These are phyloP conservation scores for Scenedesmus sp. DNA, from an alignment of 163 green algal genomes.

Conservation along the genomic window DNA sequence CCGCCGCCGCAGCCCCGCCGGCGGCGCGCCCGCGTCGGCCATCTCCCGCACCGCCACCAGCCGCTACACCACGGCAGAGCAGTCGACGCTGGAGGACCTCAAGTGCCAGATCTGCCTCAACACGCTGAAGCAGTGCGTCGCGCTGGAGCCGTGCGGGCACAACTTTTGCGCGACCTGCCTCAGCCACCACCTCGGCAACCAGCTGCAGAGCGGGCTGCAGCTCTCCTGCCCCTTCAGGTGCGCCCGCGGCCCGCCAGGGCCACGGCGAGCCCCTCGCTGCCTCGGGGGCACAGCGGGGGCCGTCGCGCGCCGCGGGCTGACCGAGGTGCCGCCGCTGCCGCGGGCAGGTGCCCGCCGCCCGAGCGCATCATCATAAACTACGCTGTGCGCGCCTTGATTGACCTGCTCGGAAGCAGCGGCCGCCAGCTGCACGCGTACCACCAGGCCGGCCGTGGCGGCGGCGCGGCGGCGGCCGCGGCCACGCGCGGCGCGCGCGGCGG, in stretches of 20 bases:
- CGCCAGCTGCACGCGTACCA: too few species aligned
- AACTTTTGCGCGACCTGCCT: slow-evolving; percentile 75
- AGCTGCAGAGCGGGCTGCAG: slow-evolving; percentile 60
- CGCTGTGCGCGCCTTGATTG: slow-evolving; percentile 60
- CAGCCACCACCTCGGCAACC: slow-evolving; percentile 64
- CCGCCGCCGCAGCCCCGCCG: slow-evolving; percentile 9
- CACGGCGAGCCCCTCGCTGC: too few species aligned
- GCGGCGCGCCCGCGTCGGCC: background rate
- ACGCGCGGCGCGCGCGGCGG: background rate
- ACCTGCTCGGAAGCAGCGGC: slow-evolving; percentile 31
- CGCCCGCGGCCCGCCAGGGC: background rate
- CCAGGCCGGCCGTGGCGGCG: background rate
- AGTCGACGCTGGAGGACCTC: slow-evolving; percentile 69
- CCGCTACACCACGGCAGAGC: slow-evolving; percentile 66
- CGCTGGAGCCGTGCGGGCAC: slow-evolving; percentile 74
- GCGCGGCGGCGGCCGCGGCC: background rate
- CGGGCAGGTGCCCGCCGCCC: slow-evolving; percentile 56
- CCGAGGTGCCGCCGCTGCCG: background rate
- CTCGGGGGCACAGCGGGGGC: too few species aligned
- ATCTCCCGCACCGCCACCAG: slow-evolving; percentile 58
- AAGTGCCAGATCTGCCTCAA: slow-evolving; percentile 74
- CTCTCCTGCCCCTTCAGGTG: slow-evolving; percentile 67
- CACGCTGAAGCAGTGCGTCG: slow-evolving; percentile 55
- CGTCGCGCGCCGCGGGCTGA: too few species aligned
- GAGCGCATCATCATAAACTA: slow-evolving; percentile 69